Conservation (phyloP, 257 asterid species). For the Orobanche coerulescens region DNA sequence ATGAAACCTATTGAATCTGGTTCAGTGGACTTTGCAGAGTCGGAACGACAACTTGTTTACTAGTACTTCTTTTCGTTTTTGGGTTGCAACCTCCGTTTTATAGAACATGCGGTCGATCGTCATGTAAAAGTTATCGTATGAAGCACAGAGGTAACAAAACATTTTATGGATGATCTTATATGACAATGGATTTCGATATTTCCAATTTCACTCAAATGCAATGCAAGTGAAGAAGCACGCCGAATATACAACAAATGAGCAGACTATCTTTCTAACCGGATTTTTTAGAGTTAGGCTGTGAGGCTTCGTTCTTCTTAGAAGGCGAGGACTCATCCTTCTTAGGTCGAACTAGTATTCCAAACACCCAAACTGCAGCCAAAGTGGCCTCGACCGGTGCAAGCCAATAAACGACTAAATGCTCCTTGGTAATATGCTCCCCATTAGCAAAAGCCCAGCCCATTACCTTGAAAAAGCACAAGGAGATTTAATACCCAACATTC, state of each 20-base stretch:
- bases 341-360: slow-evolving; percentile 34
- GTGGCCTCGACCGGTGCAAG: slow-evolving; percentile 89
- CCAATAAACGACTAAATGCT: slow-evolving; percentile 79
- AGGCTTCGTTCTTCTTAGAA: slow-evolving; percentile 24
- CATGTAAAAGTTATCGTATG: slow-evolving; percentile 20
- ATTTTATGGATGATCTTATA: slow-evolving; percentile 20
- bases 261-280: slow-evolving; percentile 28
- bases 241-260: slow-evolving; percentile 11
- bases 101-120: slow-evolving; percentile 21
- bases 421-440: slow-evolving; percentile 66
- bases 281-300: slow-evolving; percentile 27
- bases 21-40: slow-evolving; percentile 82
- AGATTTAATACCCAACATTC: neutral
- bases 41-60: slow-evolving; percentile 71
- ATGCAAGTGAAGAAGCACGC: no score
- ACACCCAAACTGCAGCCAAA: slow-evolving; percentile 61
- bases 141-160: slow-evolving; percentile 19
- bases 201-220: no score
- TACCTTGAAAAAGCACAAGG: slow-evolving; percentile 37
- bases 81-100: neutral
- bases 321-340: slow-evolving; percentile 18
- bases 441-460: slow-evolving; percentile 95
- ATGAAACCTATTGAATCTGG: slow-evolving; percentile 97
- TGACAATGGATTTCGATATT: no score
- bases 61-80: no score